Conservation (phyloP, 148 eudicot genomes). For the Persicaria tinctoria region DNA sequence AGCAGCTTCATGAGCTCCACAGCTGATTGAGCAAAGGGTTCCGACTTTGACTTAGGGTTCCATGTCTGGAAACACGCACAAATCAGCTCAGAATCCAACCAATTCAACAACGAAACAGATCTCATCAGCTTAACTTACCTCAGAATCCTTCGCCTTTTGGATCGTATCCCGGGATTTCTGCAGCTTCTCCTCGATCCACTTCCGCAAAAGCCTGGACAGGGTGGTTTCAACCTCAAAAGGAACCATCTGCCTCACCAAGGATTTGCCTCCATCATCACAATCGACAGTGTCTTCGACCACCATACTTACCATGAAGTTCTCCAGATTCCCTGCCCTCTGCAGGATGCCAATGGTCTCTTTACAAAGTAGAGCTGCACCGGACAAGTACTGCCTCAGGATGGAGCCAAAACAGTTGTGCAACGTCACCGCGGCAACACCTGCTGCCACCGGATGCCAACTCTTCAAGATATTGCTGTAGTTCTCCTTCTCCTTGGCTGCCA, state of each 20-base stretch:
- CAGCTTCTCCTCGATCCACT: conserved; percentile 76
- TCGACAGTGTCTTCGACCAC: conserved; percentile 80
- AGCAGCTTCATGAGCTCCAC: conserved; percentile 49
- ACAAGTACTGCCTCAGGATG: conserved; percentile 53
- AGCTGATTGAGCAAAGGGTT: conserved; percentile 82
- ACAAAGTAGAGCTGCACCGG: conserved; percentile 33
- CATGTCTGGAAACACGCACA: conserved; percentile 56
- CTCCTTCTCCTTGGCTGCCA: conserved; percentile 69
- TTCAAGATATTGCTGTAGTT: conserved; percentile 52
- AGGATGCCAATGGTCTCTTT: conserved; percentile 47
- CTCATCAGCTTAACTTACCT: conserved; percentile 37
- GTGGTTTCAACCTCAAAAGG: conserved; percentile 82
- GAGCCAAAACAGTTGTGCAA: conserved; percentile 72
- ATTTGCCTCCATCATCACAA: conserved; percentile 79
- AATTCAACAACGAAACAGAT: background rate
- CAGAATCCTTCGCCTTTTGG: conserved; percentile 74
- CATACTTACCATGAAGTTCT: conserved; percentile 71
- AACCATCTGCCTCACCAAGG: conserved; percentile 72
- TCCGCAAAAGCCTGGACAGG: conserved; percentile 43
- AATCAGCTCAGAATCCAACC: background rate
- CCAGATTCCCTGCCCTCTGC: conserved; percentile 73
- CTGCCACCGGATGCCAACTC: conserved; percentile 79
- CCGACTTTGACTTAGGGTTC: conserved; percentile 89
- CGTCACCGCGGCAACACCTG: conserved; percentile 75
- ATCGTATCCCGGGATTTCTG: conserved; percentile 44